These are phyloP conservation scores for Phyllosticta ampelicida DNA, from an alignment of 2,329 filamentous ascomycete species.

Conservation along the genomic window DNA sequence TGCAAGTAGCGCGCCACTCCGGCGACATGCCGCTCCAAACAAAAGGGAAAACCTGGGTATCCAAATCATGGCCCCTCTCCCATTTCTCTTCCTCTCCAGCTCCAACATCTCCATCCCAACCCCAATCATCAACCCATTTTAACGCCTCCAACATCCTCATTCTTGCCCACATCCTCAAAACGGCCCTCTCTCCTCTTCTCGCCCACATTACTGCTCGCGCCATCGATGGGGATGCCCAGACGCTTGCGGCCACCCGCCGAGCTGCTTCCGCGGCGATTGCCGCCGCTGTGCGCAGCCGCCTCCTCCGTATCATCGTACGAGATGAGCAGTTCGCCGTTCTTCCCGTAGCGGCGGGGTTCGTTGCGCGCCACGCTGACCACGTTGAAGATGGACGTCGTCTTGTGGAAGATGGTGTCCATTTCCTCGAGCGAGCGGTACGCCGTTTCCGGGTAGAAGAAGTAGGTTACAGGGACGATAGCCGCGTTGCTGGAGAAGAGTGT, in stretches of 20 bases:
- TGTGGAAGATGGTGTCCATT: constrained; percentile 57
- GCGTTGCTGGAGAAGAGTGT: constrained; percentile 37
- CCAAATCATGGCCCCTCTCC: too few species aligned
- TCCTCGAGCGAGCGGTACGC: constrained; percentile 50
- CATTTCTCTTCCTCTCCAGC: too few species aligned
- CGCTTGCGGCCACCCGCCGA: not conserved
- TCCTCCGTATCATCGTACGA: constrained; percentile 35
- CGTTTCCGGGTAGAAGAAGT: constrained; percentile 53
- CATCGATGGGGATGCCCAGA: not conserved
- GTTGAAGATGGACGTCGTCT: constrained; percentile 39
- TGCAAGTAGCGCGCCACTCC: too few species aligned
- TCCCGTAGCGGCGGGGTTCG: constrained; percentile 47
- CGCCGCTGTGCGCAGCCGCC: constrained; percentile 6
- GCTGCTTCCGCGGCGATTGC: not conserved
- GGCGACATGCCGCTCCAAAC: too few species aligned
- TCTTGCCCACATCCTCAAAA: constrained; percentile 3
- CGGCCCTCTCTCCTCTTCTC: constrained; percentile 5
- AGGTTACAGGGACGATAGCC: constrained; percentile 45
- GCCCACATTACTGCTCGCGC: constrained; percentile 1
- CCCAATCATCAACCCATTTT: not conserved
- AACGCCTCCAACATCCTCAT: not conserved
- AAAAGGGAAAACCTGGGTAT: too few species aligned
- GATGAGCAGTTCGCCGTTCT: constrained; percentile 47
- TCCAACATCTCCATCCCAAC: too few species aligned
- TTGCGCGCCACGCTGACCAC: constrained; percentile 40